A percentile compares a stretch with the other conserved stretches of the same genome.
phyloP scores from a whole-genome alignment of 2,329 filamentous ascomycete species.

The Penicillium sp. region DNA sequence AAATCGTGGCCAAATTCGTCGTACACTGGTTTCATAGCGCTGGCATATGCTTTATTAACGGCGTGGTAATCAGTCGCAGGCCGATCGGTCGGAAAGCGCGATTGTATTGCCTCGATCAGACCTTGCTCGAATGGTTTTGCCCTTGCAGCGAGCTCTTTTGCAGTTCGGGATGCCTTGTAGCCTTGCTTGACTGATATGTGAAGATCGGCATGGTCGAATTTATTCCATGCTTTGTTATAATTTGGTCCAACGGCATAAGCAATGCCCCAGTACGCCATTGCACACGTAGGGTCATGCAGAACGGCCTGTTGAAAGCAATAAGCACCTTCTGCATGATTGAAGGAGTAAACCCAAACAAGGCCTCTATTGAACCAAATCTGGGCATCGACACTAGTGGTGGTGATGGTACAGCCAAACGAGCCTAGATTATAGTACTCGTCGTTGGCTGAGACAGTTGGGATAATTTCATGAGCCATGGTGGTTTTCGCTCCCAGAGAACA shows the following conservation, averaged over 20 bases:
- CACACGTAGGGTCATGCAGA: constrained; percentile 42
- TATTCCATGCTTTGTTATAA: constrained; percentile 55
- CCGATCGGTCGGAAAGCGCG: constrained; percentile 57
- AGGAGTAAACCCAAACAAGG: constrained; percentile 71
- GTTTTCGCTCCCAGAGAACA: not conserved
- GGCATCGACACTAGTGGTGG: constrained; percentile 51
- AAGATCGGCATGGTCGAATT: constrained; percentile 47
- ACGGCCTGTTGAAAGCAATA: constrained; percentile 48
- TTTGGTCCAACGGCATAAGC: constrained; percentile 53
- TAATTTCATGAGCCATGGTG: not conserved
- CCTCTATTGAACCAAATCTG: constrained; percentile 71
- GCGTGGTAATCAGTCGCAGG: constrained; percentile 49
- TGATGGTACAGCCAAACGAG: constrained; percentile 56
- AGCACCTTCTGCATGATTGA: constrained; percentile 73
- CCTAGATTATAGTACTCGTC: constrained; percentile 57
- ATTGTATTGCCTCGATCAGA: constrained; percentile 61
- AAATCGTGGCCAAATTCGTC: constrained; percentile 53
- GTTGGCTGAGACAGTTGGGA: not conserved
- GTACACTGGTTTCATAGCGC: constrained; percentile 59
- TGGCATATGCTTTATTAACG: constrained; percentile 60
- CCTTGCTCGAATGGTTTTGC: constrained; percentile 57
- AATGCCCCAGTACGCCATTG: constrained; percentile 52
- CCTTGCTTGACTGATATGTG: constrained; percentile 46
- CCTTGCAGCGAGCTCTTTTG: constrained; percentile 37
- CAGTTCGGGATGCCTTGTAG: constrained; percentile 46